Percentiles rank a stretch among this genome's conserved stretches.
Conservation (phyloP, 257 asterid genomes). For the Lycium barbarum region DNA sequence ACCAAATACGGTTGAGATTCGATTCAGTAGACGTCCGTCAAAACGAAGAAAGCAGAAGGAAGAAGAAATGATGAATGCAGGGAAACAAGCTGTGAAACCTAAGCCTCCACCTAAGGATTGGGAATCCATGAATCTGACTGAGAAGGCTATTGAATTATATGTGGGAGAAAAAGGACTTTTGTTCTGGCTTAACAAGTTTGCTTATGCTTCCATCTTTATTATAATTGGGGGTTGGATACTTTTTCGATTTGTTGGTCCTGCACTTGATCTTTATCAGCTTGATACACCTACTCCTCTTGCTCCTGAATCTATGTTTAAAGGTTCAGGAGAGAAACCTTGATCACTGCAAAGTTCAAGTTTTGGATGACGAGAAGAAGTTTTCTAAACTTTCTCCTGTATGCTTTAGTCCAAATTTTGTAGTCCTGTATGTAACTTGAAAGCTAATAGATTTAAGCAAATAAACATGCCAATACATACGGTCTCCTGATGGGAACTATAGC, state of each 20-base stretch:
- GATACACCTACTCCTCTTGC: slow-evolving; percentile 74
- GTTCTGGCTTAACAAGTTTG: slow-evolving; percentile 91
- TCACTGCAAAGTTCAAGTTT: background rate
- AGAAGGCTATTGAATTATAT: slow-evolving; percentile 80
- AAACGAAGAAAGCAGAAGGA: slow-evolving; percentile 49
- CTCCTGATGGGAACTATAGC: background rate
- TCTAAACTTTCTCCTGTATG: background rate
- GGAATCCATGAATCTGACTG: slow-evolving; percentile 74
- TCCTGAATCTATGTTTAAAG: slow-evolving; percentile 67
- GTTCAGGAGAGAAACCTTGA: slow-evolving; percentile 32
- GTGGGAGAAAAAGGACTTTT: slow-evolving; percentile 75
- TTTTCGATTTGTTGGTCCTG: slow-evolving; percentile 85
- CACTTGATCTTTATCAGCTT: slow-evolving; percentile 78
- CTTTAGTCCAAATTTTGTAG: background rate
- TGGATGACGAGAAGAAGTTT: background rate
- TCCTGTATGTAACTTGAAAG: slow-evolving; percentile 6
- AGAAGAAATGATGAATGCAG: slow-evolving; percentile 30
- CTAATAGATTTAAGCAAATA: background rate
- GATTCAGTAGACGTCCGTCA: slow-evolving; percentile 76
- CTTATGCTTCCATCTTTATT: slow-evolving; percentile 85
- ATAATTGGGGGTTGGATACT: slow-evolving; percentile 86
- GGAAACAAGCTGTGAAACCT: slow-evolving; percentile 34
- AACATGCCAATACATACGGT: background rate
- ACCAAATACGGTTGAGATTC: slow-evolving; percentile 59
- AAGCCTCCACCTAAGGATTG: slow-evolving; percentile 63